Conservation (phyloP, 2,329 filamentous ascomycete species). For the Cyphellophora attinorum region DNA sequence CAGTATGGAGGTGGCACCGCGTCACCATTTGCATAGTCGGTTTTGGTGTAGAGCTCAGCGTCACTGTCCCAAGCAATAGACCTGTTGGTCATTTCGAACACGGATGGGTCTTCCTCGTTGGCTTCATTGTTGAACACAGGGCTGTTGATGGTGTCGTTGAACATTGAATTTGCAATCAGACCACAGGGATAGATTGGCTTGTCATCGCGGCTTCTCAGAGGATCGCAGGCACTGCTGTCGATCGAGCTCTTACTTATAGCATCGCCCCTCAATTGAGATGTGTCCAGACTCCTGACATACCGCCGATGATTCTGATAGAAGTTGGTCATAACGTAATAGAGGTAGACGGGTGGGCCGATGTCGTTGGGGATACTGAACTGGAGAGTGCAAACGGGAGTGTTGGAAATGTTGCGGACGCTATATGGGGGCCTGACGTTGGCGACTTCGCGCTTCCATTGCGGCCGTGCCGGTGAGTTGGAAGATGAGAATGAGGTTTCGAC, state of each 20-base stretch:
- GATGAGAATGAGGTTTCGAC: conserved; percentile 65
- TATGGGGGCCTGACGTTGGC: conserved; percentile 17
- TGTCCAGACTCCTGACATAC: conserved; percentile 84
- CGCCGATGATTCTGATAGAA: conserved; percentile 98
- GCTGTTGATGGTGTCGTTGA: conserved; percentile 79
- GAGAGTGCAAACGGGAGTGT: conserved; percentile 56
- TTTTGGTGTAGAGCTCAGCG: conserved; percentile 64
- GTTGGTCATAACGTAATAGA: conserved; percentile 94
- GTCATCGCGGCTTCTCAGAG: conserved; percentile 47
- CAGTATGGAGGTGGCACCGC: conserved; percentile 84
- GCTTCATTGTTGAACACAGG: conserved; percentile 52
- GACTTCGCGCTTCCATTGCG: conserved; percentile 21
- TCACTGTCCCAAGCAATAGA: conserved; percentile 85
- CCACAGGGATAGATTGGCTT: conserved; percentile 90
- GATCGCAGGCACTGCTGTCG: conserved; percentile 61
- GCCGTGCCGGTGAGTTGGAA: conserved; percentile 28
- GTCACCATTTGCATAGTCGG: conserved; percentile 53
- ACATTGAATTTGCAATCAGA: conserved; percentile 89
- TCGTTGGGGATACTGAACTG: conserved; percentile 70
- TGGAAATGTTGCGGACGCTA: conserved; percentile 15
- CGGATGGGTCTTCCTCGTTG: conserved; percentile 25
- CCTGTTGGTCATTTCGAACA: conserved; percentile 66
- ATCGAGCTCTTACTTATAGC: conserved; percentile 53
- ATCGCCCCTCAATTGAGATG: conserved; percentile 70
- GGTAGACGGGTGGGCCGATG: conserved; percentile 70